Conservation (phyloP, 345 rosid species). For the Eutrema yunnanense region DNA sequence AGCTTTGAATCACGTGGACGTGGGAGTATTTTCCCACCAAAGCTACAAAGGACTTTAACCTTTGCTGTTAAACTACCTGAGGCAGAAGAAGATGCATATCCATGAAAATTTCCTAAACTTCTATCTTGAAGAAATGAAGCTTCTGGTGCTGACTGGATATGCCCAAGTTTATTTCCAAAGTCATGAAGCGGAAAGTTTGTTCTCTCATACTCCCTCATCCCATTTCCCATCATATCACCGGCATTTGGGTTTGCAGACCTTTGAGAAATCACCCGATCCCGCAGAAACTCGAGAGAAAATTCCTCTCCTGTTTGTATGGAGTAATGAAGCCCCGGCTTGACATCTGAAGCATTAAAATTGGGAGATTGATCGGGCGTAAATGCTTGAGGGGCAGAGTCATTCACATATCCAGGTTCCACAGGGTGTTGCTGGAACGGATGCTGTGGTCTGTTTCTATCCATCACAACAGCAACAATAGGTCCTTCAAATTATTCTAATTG, state of each 20-base stretch:
- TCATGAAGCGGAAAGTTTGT: slow-evolving; percentile 33
- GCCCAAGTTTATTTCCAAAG: slow-evolving; percentile 38
- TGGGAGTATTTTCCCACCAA: slow-evolving; percentile 79
- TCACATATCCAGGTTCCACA: slow-evolving; percentile 54
- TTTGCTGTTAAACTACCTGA: slow-evolving; percentile 38
- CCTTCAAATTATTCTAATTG: slow-evolving; percentile 10
- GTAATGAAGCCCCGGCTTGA: slow-evolving; percentile 64
- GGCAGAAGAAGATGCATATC: slow-evolving; percentile 40
- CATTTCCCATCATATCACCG: slow-evolving; percentile 37
- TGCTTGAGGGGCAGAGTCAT: slow-evolving; percentile 44
- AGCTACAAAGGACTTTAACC: slow-evolving; percentile 83
- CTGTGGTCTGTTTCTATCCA: slow-evolving; percentile 47
- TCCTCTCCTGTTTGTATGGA: slow-evolving; percentile 93
- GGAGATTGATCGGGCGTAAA: slow-evolving; percentile 40
- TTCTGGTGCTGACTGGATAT: slow-evolving; percentile 44
- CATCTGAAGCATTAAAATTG: slow-evolving; percentile 43
- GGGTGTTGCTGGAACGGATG: slow-evolving; percentile 35
- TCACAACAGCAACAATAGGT: slow-evolving; percentile 14
- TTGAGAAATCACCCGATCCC: slow-evolving; percentile 61
- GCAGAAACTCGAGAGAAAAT: slow-evolving; percentile 86
- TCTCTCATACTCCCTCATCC: slow-evolving; percentile 43
- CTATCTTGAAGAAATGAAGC: slow-evolving; percentile 37
- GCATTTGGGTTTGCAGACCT: slow-evolving; percentile 41
- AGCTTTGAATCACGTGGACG: slow-evolving; percentile 89
- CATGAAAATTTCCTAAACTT: slow-evolving; percentile 30